Evolutionary conservation across 345 rosid genomes (phyloP), one percentile per base, ranked within the genome.

Genomic region (Gossypium rotundifolium): DNA sequence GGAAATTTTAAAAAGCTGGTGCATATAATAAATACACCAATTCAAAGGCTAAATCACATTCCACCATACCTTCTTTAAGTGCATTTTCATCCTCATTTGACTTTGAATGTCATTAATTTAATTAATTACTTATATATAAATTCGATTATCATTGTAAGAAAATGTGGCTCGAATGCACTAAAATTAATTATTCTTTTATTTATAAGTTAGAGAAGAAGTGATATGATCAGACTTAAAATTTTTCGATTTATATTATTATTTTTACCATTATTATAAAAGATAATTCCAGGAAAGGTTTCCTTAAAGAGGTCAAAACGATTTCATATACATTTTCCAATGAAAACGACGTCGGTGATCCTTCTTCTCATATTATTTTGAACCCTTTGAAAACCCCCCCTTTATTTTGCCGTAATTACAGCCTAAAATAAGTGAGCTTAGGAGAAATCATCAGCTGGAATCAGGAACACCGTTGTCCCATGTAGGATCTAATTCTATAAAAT

Each of bases 161-260:
- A 0, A 33, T 0, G 0, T 33, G 0, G 0, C 1, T 33, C 0
- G 0, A 33, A 5, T 33, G 1, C 1, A 1, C 0, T 33, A 5
- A 33, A 33, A 5, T 5, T 4, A 0, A 4, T 33, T 33, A 33
- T 33, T 0, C 0, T 29, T 27, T 0, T 29, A 29, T 4, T n/a
- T n/a, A n/a, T n/a, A n/a, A n/a, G n/a, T n/a, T n/a, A n/a, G n/a
- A n/a, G n/a, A n/a, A n/a, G n/a, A n/a, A n/a, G n/a, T n/a, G n/a
- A n/a, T n/a, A n/a, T n/a, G n/a, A n/a, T n/a, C n/a, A n/a, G n/a
- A n/a, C n/a, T n/a, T n/a, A n/a, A 3, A 27, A 27, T 27, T 27
- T 0, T 27, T 27, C 0, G 0, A 27, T 27, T 0, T 29, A 29
- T 29, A 29, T 33, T 33, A 4, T 12, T 46, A 1, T 46, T 46